phyloP scores from a whole-genome alignment of 257 asterid species.

The Verbena officinalis region DNA sequence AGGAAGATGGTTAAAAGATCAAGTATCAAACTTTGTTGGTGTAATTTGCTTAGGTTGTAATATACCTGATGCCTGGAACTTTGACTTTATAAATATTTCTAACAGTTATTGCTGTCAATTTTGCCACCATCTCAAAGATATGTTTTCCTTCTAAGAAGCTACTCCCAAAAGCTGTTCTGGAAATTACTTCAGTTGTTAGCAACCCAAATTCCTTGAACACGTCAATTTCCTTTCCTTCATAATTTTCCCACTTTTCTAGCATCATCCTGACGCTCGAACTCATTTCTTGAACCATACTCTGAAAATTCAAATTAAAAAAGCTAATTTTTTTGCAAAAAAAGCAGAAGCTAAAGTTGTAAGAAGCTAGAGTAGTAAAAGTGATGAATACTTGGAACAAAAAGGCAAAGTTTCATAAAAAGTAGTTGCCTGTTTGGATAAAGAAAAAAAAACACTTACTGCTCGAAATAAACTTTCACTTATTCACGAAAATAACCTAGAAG shows the following conservation, averaged over 20 bases:
- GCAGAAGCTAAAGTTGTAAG: too few species aligned
- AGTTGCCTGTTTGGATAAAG: too few species aligned
- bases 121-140: slow-evolving; percentile 34
- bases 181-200: slow-evolving; percentile 56
- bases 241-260: slow-evolving; percentile 43
- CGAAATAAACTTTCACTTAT: too few species aligned
- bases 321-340: too few species aligned
- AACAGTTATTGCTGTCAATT: not conserved
- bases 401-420: too few species aligned
- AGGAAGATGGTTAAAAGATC: not conserved
- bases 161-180: slow-evolving; percentile 59
- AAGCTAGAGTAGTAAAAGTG: too few species aligned
- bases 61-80: not conserved
- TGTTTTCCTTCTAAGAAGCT: slow-evolving; percentile 48
- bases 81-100: not conserved
- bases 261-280: slow-evolving; percentile 38
- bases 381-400: too few species aligned
- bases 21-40: not conserved
- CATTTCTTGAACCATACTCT: slow-evolving; percentile 57
- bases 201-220: slow-evolving; percentile 48
- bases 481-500: too few species aligned
- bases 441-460: too few species aligned
- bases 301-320: not conserved
- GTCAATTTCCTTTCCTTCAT: slow-evolving; percentile 48
- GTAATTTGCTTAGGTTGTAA: not conserved